Percentiles rank a stretch among this genome's conserved stretches.
These are phyloP conservation scores for Grosmannia penicillata DNA, from an alignment of 2,329 filamentous ascomycete species.

Conservation along the genomic window DNA sequence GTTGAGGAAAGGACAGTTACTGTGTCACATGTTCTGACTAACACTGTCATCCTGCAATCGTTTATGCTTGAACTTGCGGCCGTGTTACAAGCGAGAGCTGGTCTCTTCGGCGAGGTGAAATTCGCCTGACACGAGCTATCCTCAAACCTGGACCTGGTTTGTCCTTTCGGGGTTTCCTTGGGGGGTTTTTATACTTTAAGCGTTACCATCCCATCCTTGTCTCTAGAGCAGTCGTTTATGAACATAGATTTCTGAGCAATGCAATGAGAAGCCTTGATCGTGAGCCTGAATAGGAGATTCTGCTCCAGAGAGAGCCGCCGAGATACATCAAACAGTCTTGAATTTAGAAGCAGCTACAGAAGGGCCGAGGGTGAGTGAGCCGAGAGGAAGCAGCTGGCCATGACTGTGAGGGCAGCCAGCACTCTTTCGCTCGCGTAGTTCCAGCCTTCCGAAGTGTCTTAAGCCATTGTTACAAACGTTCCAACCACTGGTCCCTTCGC, in stretches of 20 bases:
- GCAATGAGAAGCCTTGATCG: too few relatives aligned
- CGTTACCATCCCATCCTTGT: background rate
- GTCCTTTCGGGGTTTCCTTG: background rate
- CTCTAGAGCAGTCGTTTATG: background rate
- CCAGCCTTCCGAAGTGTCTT: too few relatives aligned
- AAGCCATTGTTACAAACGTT: too few relatives aligned
- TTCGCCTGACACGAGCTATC: constrained; percentile 40
- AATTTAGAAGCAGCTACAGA: too few relatives aligned
- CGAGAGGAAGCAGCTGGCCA: too few relatives aligned
- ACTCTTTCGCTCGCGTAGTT: too few relatives aligned
- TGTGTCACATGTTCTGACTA: constrained; percentile 66
- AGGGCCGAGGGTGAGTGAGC: too few relatives aligned
- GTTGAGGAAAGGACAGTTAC: constrained; percentile 35
- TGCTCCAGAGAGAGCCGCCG: too few relatives aligned
- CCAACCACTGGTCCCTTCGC: too few relatives aligned
- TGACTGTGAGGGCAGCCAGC: too few relatives aligned
- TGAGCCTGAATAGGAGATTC: too few relatives aligned
- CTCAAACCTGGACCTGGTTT: background rate
- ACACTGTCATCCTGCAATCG: constrained; percentile 64
- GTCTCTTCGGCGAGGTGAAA: constrained; percentile 61
- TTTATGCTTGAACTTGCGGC: constrained; percentile 67
- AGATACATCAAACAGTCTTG: too few relatives aligned
- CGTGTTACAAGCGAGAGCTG: constrained; percentile 58
- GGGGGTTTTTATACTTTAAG: background rate
- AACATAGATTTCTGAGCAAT: background rate